Evolutionary conservation across 352 stramenopile genomes (phyloP).

Genomic region (Phytophthora kernoviae): DNA sequence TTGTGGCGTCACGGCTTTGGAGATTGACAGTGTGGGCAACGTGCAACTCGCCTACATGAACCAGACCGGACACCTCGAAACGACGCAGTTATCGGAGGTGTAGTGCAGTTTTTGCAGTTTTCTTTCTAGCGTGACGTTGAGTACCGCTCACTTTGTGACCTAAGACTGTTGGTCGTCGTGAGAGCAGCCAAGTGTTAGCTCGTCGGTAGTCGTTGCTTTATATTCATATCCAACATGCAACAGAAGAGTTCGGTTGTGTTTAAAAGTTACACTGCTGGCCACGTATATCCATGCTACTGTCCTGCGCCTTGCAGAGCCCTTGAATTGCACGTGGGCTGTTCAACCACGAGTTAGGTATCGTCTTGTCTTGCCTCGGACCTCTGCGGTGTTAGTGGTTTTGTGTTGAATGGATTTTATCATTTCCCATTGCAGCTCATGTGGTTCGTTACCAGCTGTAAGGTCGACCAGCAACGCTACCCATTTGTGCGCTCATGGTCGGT

Average conservation of each 20-base stretch:
- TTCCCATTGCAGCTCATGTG: conserved; percentile 3
- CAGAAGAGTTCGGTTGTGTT: no score
- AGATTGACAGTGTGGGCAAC: conserved; percentile 74
- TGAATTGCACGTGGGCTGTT: not conserved
- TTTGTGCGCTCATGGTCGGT: conserved; percentile 10
- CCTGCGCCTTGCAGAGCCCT: not conserved
- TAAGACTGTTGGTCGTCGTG: not conserved
- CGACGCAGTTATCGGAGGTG: conserved; percentile 61
- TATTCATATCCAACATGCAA: no score
- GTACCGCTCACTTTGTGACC: not conserved
- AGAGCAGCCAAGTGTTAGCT: no score
- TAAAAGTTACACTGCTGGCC: no score
- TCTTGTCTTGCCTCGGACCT: not conserved
- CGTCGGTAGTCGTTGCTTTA: no score
- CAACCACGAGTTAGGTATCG: not conserved
- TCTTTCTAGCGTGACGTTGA: not conserved
- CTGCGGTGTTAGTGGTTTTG: conserved; percentile 2
- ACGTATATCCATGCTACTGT: not conserved
- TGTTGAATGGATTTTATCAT: conserved; percentile 31
- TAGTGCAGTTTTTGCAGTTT: conserved; percentile 21
- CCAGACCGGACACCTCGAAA: conserved; percentile 62
- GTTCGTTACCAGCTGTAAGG: not conserved
- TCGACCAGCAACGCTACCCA: conserved; percentile 10
- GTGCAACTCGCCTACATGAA: conserved; percentile 73
- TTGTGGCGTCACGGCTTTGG: conserved; percentile 62